Evolutionary conservation across 2,329 filamentous ascomycete species (phyloP), one percentile per base, ranked within the genome.

Genomic region (Coniosporium uncinatum): DNA sequence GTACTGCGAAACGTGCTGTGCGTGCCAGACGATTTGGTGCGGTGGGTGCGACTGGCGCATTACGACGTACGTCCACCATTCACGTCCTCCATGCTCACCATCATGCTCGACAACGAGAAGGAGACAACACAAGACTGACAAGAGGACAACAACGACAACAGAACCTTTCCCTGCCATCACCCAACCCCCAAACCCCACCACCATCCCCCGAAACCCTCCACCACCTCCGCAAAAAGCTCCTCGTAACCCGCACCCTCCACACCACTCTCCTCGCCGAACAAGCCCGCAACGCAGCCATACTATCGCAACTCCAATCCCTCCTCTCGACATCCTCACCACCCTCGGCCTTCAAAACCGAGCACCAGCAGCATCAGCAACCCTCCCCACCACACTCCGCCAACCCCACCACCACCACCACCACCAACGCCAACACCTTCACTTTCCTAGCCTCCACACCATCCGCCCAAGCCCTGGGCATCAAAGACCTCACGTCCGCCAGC

Each of bases 31-130:
- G 85, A 91, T 46, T 70, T 83, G 36, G 68, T 85, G 53, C 76
- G 79, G 43, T 96, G 85, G 79, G 82, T 97, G 49, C 73, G 84
- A 40, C 69, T 98, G 48, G 78, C 78, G 37, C 91, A 97, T 70
- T 96, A 98, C 66, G 80, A 89, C 60, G 87, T 80, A 56, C 37
- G 56, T 49, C 14, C n/a, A n/a, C n/a, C n/a, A n/a, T n/a, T n/a
- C n/a, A n/a, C n/a, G n/a, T n/a, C n/a, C n/a, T n/a, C n/a, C n/a
- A n/a, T n/a, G n/a, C n/a, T n/a, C n/a, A n/a, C n/a, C n/a, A n/a
- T n/a, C n/a, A n/a, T n/a, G n/a, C n/a, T n/a, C n/a, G 22, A 39
- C 13, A 37, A 16, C 14, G 31, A n/a, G n/a, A n/a, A n/a, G n/a
- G n/a, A n/a, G n/a, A n/a, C n/a, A n/a, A n/a, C n/a, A n/a, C n/a